Evolutionary conservation across 208 protist species (phyloP).

Genomic region (Acanthamoeba lugdunensis): DNA sequence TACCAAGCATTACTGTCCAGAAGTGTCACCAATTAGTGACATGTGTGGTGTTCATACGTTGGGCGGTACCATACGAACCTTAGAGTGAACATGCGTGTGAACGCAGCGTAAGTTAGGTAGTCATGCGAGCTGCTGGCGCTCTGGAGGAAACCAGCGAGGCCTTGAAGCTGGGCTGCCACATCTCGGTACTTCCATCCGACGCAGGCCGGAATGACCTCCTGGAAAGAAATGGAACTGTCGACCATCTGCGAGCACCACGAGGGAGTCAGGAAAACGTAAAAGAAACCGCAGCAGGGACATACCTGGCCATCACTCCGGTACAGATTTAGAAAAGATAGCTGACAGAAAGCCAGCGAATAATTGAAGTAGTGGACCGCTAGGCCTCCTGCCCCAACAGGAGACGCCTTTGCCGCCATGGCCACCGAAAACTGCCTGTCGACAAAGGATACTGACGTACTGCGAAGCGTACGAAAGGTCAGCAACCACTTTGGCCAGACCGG

Average conservation of each 20-base stretch:
- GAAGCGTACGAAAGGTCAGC: too few relatives aligned
- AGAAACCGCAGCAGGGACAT: neutral
- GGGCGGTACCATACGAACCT: neutral
- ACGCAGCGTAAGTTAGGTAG: neutral
- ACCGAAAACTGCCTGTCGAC: neutral
- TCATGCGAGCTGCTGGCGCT: neutral
- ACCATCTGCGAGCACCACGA: neutral
- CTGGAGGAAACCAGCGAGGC: neutral
- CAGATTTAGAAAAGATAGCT: neutral
- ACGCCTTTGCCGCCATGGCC: neutral
- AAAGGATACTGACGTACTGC: neutral
- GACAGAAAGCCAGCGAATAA: neutral
- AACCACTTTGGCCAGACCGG: too few relatives aligned
- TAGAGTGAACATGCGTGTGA: neutral
- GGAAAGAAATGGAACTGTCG: too few relatives aligned
- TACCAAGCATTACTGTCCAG: neutral
- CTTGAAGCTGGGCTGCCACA: neutral
- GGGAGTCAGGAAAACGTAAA: too few relatives aligned
- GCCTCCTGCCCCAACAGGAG: neutral
- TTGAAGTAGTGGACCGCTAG: neutral
- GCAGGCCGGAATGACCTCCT: neutral
- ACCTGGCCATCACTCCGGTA: neutral
- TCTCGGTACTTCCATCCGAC: neutral
- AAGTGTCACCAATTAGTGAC: too few relatives aligned
- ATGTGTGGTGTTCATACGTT: too few relatives aligned